Conservation (phyloP, 2,329 filamentous ascomycete genomes). For the Stylonectria norvegica region DNA sequence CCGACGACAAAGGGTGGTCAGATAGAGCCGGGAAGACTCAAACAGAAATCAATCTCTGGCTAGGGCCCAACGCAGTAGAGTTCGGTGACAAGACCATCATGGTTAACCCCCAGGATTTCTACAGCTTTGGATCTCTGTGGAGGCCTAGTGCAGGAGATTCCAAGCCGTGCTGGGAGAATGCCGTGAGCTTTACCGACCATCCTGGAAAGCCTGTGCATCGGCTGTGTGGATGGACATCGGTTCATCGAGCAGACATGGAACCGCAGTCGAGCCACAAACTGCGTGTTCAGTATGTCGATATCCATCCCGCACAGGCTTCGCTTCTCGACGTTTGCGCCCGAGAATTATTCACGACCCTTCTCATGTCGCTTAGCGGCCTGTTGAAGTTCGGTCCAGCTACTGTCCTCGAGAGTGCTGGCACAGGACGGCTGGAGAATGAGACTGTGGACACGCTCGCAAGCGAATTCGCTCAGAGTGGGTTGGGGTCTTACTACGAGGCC, state of each 20-base stretch:
- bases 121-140: neutral
- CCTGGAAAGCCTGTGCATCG: too few relatives aligned
- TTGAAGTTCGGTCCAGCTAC: conserved; percentile 1
- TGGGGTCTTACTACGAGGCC: conserved; percentile 10
- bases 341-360: conserved; percentile 11
- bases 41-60: conserved; percentile 15
- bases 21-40: neutral
- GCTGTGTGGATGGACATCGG: neutral
- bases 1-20: conserved; percentile 1
- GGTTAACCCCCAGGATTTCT: neutral
- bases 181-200: neutral
- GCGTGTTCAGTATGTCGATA: neutral
- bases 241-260: neutral
- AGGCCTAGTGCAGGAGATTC: too few relatives aligned
- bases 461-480: conserved; percentile 10
- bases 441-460: conserved; percentile 6
- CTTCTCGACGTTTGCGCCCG: conserved; percentile 14
- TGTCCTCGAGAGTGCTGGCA: conserved; percentile 5
- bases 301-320: conserved; percentile 1
- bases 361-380: conserved; percentile 1
- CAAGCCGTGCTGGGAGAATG: conserved; percentile 4
- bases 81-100: neutral
- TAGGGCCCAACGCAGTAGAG: conserved; percentile 4
- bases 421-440: conserved; percentile 6
- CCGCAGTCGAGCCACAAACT: neutral